A percentile compares a stretch with the other conserved stretches of the same genome.
These are phyloP conservation scores for Pogostemon cablin DNA, from an alignment of 257 asterid genomes.

Conservation along the genomic window DNA sequence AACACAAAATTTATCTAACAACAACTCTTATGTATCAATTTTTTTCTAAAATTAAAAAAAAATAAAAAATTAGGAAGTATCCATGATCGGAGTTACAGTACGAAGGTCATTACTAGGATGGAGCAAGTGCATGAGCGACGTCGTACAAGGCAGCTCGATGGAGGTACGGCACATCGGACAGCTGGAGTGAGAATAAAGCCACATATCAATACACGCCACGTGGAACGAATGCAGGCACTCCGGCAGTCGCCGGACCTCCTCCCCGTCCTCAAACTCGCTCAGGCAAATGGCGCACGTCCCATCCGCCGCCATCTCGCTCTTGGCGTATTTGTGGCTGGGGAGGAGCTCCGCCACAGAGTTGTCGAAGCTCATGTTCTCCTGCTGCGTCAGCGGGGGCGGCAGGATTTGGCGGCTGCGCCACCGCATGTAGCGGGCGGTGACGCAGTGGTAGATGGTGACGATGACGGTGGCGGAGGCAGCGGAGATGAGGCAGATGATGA, in stretches of 20 bases:
- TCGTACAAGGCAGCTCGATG: slow-evolving; percentile 16
- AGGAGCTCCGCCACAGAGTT: slow-evolving; percentile 38
- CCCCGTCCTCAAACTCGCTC: slow-evolving; percentile 33
- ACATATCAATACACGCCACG: slow-evolving; percentile 39
- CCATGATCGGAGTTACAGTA: too few relatives aligned
- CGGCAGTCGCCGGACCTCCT: slow-evolving; percentile 34
- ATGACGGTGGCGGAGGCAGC: slow-evolving; percentile 31
- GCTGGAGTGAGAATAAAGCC: slow-evolving; percentile 37
- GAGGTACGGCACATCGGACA: slow-evolving; percentile 40
- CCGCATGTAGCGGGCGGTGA: slow-evolving; percentile 19
- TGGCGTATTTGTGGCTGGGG: slow-evolving; percentile 20
- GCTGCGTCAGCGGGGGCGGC: slow-evolving; percentile 16
- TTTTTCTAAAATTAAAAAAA: too few relatives aligned
- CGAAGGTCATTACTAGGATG: neutral
- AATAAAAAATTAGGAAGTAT: too few relatives aligned
- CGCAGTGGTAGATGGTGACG: slow-evolving; percentile 33
- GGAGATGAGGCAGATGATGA: slow-evolving; percentile 32
- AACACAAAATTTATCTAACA: too few relatives aligned
- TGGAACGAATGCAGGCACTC: slow-evolving; percentile 38
- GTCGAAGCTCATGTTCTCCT: slow-evolving; percentile 23
- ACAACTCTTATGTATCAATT: too few relatives aligned
- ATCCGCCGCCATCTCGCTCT: slow-evolving; percentile 13
- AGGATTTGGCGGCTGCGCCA: slow-evolving; percentile 8
- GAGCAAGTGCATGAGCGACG: slow-evolving; percentile 32
- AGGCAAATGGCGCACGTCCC: slow-evolving; percentile 35